phyloP scores from a whole-genome alignment of 768 basidiomycete species.

The Mycena maculata region DNA sequence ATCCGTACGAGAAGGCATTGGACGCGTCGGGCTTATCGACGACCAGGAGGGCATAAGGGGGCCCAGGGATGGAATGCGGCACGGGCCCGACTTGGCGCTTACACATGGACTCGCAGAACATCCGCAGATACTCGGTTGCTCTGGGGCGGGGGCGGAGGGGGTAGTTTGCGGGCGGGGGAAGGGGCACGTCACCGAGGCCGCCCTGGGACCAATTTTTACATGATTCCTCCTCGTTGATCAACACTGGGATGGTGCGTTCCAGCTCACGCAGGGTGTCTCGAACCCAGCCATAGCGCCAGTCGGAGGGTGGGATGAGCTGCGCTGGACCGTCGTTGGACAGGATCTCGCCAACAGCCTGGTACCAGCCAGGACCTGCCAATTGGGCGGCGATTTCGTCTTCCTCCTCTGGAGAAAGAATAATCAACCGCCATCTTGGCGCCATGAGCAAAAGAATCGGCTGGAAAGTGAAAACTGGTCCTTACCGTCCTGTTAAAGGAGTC shows the following conservation, averaged over 20 bases:
- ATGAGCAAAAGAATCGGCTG: constrained; percentile 6
- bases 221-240: constrained; percentile 69
- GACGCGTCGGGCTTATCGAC: constrained; percentile 84
- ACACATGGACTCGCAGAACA: constrained; percentile 61
- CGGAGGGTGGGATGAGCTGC: constrained; percentile 72
- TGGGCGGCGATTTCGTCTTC: constrained; percentile 90
- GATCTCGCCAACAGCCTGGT: constrained; percentile 82
- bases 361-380: constrained; percentile 89
- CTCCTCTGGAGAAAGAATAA: constrained; percentile 91
- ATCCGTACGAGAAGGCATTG: constrained; percentile 97
- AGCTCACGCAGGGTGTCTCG: constrained; percentile 79
- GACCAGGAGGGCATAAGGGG: constrained; percentile 91
- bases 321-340: constrained; percentile 73
- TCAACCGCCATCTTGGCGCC: constrained; percentile 90
- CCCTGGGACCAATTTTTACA: constrained; percentile 67
- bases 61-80: constrained; percentile 75
- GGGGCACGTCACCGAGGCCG: constrained; percentile 61
- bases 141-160: constrained; percentile 89
- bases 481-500: constrained; percentile 91
- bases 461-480: constrained; percentile 1
- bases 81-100: constrained; percentile 55
- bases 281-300: constrained; percentile 95
- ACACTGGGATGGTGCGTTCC: constrained; percentile 76
- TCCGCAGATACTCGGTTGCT: constrained; percentile 76
- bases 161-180: constrained; percentile 85